phyloP scores from a whole-genome alignment of 2,329 filamentous ascomycete genomes.

The Exophiala calicioides region DNA sequence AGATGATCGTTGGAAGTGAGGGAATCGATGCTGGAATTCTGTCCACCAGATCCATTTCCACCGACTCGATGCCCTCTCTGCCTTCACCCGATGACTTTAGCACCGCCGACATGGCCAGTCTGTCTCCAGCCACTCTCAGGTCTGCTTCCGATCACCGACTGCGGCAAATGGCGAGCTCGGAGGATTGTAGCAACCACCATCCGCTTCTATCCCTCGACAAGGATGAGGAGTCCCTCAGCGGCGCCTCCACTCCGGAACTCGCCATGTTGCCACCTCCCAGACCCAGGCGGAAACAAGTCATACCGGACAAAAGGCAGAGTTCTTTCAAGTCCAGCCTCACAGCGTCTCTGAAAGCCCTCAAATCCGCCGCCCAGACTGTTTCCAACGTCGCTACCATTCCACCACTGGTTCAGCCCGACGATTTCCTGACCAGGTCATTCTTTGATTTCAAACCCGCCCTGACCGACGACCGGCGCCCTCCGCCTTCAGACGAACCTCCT shows the following conservation, averaged over 20 bases:
- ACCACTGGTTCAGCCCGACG: constrained; percentile 55
- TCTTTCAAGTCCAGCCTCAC: constrained; percentile 66
- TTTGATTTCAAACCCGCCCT: constrained; percentile 59
- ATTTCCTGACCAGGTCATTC: constrained; percentile 60
- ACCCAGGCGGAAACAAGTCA: constrained; percentile 24
- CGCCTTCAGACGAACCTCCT: constrained; percentile 54
- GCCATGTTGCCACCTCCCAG: constrained; percentile 30
- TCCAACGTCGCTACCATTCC: constrained; percentile 58
- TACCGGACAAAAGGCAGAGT: constrained; percentile 34
- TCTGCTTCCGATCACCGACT: constrained; percentile 44
- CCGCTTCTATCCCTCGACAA: constrained; percentile 52
- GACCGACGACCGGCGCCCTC: constrained; percentile 62
- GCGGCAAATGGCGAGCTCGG: constrained; percentile 52
- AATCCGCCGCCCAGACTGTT: constrained; percentile 61
- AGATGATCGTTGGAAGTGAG: constrained; percentile 43
- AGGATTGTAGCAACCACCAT: constrained; percentile 60
- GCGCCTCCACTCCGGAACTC: constrained; percentile 16
- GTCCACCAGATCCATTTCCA: constrained; percentile 55
- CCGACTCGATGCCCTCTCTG: constrained; percentile 60
- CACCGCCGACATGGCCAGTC: constrained; percentile 43
- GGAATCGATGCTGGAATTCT: constrained; percentile 46
- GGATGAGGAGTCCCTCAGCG: constrained; percentile 30
- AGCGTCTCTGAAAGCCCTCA: constrained; percentile 62
- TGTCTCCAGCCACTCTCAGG: constrained; percentile 43
- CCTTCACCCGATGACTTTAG: constrained; percentile 51